These are phyloP conservation scores for Chrysanthemum makinoi DNA, from an alignment of 129 eudicot genomes.

Conservation along the genomic window DNA sequence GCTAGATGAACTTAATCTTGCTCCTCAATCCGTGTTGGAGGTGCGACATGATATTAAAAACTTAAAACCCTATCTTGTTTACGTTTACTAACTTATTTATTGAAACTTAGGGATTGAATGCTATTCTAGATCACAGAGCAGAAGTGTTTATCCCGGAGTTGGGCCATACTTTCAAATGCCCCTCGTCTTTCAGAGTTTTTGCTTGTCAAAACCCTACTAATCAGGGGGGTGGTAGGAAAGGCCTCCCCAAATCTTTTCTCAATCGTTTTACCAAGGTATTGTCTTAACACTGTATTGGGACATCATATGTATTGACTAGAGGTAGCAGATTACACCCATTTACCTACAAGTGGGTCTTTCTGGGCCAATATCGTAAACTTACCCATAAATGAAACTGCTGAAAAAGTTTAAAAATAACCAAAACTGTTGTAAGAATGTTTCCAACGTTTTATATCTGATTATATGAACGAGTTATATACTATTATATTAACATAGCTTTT, in stretches of 20 bases:
- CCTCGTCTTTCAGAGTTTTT: conserved; percentile 86
- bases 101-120: conserved; percentile 73
- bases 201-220: conserved; percentile 92
- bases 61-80: not conserved
- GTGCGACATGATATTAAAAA: conserved; percentile 26
- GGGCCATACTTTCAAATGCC: conserved; percentile 83
- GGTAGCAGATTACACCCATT: not conserved
- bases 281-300: not conserved
- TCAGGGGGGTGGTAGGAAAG: conserved; percentile 99
- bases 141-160: conserved; percentile 97
- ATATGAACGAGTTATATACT: not conserved
- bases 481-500: not conserved
- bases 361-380: not conserved
- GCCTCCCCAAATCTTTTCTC: conserved; percentile 97
- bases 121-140: conserved; percentile 92
- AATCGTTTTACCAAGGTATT: conserved; percentile 93
- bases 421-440: not conserved
- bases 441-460: not conserved
- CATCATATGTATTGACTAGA: not conserved
- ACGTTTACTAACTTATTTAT: conserved; percentile 9
- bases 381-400: not conserved
- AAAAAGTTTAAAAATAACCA: not conserved
- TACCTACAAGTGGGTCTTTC: not conserved
- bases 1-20: conserved; percentile 96
- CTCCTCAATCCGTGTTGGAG: conserved; percentile 98